Evolutionary conservation across 768 basidiomycete species (phyloP).

Genomic region (Phylloporus rhodoxanthus): DNA sequence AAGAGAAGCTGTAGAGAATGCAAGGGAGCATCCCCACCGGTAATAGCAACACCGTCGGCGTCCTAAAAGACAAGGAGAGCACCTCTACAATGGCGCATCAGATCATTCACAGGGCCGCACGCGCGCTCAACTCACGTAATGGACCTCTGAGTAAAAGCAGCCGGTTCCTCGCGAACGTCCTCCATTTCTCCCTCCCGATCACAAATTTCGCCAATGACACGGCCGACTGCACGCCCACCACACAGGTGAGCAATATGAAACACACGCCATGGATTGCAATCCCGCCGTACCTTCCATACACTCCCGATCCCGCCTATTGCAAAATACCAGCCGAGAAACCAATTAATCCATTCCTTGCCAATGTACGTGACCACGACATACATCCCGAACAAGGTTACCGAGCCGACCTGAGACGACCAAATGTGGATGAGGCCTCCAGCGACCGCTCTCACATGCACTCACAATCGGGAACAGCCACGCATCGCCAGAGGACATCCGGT

Average conservation of each 20-base stretch:
- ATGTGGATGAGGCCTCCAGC: neutral
- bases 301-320: conserved; percentile 58
- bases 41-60: conserved; percentile 50
- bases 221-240: conserved; percentile 35
- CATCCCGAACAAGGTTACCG: conserved; percentile 59
- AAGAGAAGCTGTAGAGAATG: conserved; percentile 50
- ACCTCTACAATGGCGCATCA: conserved; percentile 29
- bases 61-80: conserved; percentile 43
- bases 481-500: conserved; percentile 59
- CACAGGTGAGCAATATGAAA: neutral
- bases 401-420: conserved; percentile 51
- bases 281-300: conserved; percentile 52
- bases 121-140: conserved; percentile 33
- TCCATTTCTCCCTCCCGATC: conserved; percentile 53
- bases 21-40: conserved; percentile 63
- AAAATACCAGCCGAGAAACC: conserved; percentile 72
- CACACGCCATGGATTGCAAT: neutral
- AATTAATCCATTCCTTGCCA: conserved; percentile 80
- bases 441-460: conserved; percentile 24
- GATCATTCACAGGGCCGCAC: neutral
- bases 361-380: conserved; percentile 69
- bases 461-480: conserved; percentile 77
- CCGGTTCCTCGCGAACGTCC: conserved; percentile 43
- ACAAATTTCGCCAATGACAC: conserved; percentile 45
- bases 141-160: conserved; percentile 43